Conservation (phyloP, 2,329 filamentous ascomycete species). For the Esteya vermicola region DNA sequence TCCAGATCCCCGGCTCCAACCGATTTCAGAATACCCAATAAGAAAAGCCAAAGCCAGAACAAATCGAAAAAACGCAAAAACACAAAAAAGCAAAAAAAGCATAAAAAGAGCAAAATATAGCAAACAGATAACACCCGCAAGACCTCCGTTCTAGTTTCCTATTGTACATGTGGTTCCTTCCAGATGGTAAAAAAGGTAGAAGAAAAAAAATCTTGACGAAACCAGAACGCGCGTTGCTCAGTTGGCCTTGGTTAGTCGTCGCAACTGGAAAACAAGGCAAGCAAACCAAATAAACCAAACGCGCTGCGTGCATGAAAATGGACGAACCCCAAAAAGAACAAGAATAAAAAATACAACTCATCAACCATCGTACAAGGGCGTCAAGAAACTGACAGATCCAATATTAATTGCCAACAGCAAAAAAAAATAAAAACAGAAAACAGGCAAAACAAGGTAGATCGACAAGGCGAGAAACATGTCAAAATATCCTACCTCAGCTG, state of each 20-base stretch:
- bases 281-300: no score
- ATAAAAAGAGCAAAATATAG: no score
- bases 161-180: not conserved
- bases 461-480: no score
- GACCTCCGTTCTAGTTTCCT: not conserved
- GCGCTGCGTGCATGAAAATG: no score
- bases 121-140: no score
- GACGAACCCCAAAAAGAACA: not conserved
- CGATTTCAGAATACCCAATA: constrained; percentile 6
- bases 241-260: no score
- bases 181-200: no score
- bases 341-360: constrained; percentile 1
- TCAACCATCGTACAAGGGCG: constrained; percentile 6
- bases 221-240: not conserved
- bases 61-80: not conserved
- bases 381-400: no score
- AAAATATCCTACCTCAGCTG: constrained; percentile 1
- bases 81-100: not conserved
- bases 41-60: not conserved
- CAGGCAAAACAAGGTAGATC: no score
- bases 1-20: constrained; percentile 4
- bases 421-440: no score
- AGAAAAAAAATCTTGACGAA: not conserved
- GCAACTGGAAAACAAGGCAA: no score
- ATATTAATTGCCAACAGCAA: no score